A percentile compares a stretch with the other conserved stretches of the same genome.
These are phyloP conservation scores for Fusarium longipes DNA, from an alignment of 2,329 filamentous ascomycete species.

Conservation along the genomic window DNA sequence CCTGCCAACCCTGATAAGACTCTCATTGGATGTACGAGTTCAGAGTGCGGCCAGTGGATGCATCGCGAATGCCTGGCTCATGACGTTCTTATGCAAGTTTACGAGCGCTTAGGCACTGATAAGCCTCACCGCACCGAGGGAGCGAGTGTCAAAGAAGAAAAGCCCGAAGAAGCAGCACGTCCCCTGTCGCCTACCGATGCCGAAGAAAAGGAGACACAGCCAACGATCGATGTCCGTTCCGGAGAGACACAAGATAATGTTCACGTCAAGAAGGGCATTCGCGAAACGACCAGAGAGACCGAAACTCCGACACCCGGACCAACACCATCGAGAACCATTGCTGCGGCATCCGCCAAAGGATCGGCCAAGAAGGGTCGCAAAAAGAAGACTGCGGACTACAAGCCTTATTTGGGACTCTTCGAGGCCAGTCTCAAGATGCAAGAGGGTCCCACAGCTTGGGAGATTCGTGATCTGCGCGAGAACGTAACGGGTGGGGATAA, in stretches of 20 bases:
- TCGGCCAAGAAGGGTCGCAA: conserved; percentile 53
- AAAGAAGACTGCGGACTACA: conserved; percentile 53
- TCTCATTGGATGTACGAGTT: conserved; percentile 67
- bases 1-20: conserved; percentile 72
- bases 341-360: conserved; percentile 42
- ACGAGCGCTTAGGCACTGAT: conserved; percentile 61
- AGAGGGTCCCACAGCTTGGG: conserved; percentile 60
- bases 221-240: conserved; percentile 65
- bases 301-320: conserved; percentile 50
- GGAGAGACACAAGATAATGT: conserved; percentile 56
- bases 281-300: conserved; percentile 48
- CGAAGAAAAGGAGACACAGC: conserved; percentile 61
- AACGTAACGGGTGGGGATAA: conserved; percentile 61
- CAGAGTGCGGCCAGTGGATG: conserved; percentile 69
- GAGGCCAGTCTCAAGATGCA: conserved; percentile 62
- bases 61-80: conserved; percentile 72
- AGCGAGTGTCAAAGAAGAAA: conserved; percentile 55
- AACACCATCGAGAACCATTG: conserved; percentile 41
- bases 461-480: conserved; percentile 63
- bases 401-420: conserved; percentile 65
- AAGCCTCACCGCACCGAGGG: conserved; percentile 59
- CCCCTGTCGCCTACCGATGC: conserved; percentile 65
- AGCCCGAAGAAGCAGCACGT: conserved; percentile 50
- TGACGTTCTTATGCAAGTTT: conserved; percentile 63
- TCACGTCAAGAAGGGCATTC: conserved; percentile 52